phyloP scores from a whole-genome alignment of 2,329 filamentous ascomycete genomes.

The Clarireedia monteithiana region DNA sequence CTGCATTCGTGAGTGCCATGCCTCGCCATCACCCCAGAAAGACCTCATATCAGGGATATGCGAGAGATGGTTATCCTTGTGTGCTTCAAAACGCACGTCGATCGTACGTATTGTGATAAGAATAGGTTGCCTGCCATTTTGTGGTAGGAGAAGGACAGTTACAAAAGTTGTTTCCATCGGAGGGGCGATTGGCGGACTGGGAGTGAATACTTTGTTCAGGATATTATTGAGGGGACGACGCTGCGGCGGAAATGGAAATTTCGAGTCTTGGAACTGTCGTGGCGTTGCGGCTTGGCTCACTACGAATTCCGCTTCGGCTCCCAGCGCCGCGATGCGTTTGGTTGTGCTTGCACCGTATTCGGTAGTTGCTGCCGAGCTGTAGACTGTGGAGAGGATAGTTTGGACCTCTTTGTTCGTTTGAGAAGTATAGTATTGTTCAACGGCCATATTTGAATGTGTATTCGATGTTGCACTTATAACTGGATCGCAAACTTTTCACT shows the following conservation, averaged over 20 bases:
- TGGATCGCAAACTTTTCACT: too few relatives aligned
- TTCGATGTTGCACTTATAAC: too few relatives aligned
- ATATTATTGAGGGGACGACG: background rate
- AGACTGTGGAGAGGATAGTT: background rate
- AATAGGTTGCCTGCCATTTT: background rate
- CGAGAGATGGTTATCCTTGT: conserved; percentile 5
- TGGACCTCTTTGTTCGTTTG: background rate
- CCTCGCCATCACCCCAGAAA: conserved; percentile 7
- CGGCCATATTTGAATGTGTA: background rate
- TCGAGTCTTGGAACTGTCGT: background rate
- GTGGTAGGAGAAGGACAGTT: conserved; percentile 2
- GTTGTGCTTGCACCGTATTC: background rate
- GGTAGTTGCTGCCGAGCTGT: background rate
- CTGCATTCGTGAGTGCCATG: conserved; percentile 3
- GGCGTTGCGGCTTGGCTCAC: background rate
- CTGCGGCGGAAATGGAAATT: background rate
- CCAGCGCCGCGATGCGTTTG: background rate
- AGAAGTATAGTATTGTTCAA: background rate
- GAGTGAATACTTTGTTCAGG: conserved; percentile 4
- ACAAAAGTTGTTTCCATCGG: conserved; percentile 1
- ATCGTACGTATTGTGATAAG: conserved; percentile 6
- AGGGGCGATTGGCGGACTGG: background rate
- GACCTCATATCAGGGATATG: conserved; percentile 9
- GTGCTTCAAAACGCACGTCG: conserved; percentile 3
- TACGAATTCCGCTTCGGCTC: background rate